Evolutionary conservation across 2,329 filamentous ascomycete species (phyloP).

Genomic region (Sclerotinia trifoliorum): DNA sequence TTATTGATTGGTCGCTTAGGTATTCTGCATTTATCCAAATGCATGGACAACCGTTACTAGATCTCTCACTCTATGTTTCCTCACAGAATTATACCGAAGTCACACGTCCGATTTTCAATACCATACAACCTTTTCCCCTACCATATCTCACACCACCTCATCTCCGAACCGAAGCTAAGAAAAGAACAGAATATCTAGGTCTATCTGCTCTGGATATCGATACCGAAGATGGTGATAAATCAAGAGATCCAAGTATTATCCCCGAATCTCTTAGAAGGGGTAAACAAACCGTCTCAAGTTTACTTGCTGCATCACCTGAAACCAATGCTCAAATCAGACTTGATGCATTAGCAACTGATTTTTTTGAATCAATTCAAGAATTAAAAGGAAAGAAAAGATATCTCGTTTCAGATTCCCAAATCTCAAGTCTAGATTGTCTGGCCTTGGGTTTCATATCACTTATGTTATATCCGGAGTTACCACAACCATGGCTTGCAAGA

Average conservation of each 20-base stretch:
- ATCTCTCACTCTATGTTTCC: constrained; percentile 86
- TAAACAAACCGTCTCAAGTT: constrained; percentile 51
- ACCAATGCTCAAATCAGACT: constrained; percentile 73
- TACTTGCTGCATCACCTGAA: constrained; percentile 64
- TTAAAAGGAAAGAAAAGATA: constrained; percentile 57
- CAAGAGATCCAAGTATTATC: constrained; percentile 40
- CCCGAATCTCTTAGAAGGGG: constrained; percentile 38
- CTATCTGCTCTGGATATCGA: constrained; percentile 67
- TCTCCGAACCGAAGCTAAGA: constrained; percentile 67
- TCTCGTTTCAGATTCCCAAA: constrained; percentile 51
- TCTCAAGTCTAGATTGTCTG: constrained; percentile 73
- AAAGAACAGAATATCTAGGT: constrained; percentile 67
- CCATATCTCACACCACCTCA: constrained; percentile 82
- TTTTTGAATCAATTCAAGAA: constrained; percentile 68
- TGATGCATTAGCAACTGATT: constrained; percentile 67
- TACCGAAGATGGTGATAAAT: constrained; percentile 42
- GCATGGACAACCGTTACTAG: constrained; percentile 73
- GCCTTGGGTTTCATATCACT: constrained; percentile 76
- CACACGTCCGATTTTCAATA: constrained; percentile 78
- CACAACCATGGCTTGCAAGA: constrained; percentile 61
- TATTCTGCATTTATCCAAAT: constrained; percentile 68
- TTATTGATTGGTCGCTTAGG: constrained; percentile 41
- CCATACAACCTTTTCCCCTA: constrained; percentile 78
- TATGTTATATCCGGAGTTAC: constrained; percentile 62
- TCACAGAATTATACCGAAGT: constrained; percentile 78